Evolutionary conservation across 768 basidiomycete species (phyloP), one percentile per base, ranked within the genome.

Genomic region (Imleria badia): DNA sequence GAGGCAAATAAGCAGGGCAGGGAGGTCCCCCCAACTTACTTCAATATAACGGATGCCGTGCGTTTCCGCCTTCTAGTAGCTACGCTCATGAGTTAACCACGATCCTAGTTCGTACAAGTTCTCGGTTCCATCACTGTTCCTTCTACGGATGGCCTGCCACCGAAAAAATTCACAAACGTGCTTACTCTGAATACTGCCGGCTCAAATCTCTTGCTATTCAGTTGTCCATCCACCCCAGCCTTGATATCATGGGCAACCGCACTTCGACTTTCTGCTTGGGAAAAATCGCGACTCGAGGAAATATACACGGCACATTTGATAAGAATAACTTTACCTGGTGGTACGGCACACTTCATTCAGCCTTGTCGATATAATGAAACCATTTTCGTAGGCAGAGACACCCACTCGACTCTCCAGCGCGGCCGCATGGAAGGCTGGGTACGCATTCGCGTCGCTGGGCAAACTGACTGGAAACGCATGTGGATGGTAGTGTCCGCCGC

Each of bases 261-360:
- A 6, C 78, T 98, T 35, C 86, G 97, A 17, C 79, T 99, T 6
- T 85, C 89, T 11, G 81, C 89, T 48, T 99, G 94, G 94, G 97
- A 99, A 73, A 94, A 95, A 66, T 87, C 91, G 1, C 85, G 94
- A 40, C 79, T 98, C 15, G 93, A 97, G 71, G 96, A 99, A 75
- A 94, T 99, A 55, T 98, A 98, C 69, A 98, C 97, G 0, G 95
- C 94, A 6, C 92, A 98, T 74, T 74, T 98, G 41, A 81, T 98
- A 58, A 81, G 92, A 48, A 91, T 88, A 64, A 89, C 81, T n/a
- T 69, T 89, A 43, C 77, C 75, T 51, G 75, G 78, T 43, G 73
- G 81, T 76, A 50, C 29, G 74, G 30, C 26, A 48, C 43, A n/a
- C 44, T 34, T 45, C 40, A 23, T 45, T 48, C 43, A 17, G 13